phyloP scores from a whole-genome alignment of 257 asterid genomes.

The Capsicum baccatum region DNA sequence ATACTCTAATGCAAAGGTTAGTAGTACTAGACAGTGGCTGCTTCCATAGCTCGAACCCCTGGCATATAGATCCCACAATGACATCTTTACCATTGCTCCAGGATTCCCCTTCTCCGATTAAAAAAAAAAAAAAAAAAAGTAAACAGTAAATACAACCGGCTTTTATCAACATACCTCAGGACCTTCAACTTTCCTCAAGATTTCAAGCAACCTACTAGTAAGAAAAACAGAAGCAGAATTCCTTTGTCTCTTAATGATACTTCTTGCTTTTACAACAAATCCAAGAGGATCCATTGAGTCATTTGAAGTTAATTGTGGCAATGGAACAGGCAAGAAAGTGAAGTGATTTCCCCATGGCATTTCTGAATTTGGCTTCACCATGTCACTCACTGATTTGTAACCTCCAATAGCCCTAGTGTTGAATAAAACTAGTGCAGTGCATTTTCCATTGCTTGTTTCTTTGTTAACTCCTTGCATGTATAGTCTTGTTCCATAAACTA shows the following conservation, averaged over 20 bases:
- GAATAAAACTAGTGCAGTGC: conserved; percentile 56
- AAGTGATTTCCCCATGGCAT: conserved; percentile 72
- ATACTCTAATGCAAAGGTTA: too few species aligned
- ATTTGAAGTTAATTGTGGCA: conserved; percentile 43
- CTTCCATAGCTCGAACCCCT: too few species aligned
- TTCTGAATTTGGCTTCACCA: conserved; percentile 57
- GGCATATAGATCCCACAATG: too few species aligned
- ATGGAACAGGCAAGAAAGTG: conserved; percentile 55
- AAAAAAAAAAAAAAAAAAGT: background rate
- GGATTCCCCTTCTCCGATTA: too few species aligned
- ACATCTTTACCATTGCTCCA: too few species aligned
- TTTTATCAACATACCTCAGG: conserved; percentile 52
- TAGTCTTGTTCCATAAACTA: conserved; percentile 54
- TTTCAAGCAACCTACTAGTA: conserved; percentile 50
- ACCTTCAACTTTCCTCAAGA: conserved; percentile 47
- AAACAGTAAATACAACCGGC: too few species aligned
- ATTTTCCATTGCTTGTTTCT: conserved; percentile 39
- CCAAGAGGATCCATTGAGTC: conserved; percentile 46
- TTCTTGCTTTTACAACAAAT: conserved; percentile 48
- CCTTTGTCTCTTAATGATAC: conserved; percentile 50
- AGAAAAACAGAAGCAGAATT: conserved; percentile 56
- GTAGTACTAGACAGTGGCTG: too few species aligned
- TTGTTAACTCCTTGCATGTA: conserved; percentile 54
- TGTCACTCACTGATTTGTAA: conserved; percentile 62
- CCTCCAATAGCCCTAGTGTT: conserved; percentile 65